Evolutionary conservation across 2,329 filamentous ascomycete genomes (phyloP).

Genomic region (Rhynchosporium graminicola): DNA sequence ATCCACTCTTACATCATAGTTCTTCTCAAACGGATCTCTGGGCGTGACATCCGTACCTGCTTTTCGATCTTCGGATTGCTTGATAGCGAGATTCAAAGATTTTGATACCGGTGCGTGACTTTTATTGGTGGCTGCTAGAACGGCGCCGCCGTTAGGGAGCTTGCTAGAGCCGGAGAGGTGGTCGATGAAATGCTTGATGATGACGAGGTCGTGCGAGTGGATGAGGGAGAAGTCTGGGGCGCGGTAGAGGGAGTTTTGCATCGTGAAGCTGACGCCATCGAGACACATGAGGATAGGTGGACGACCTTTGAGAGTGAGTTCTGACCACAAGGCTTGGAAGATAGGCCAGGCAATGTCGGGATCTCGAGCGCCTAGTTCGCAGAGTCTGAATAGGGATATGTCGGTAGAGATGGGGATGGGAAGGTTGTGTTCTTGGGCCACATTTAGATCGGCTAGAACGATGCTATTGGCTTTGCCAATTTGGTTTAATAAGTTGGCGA

Average conservation of each 20-base stretch:
- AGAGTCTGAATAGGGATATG: constrained; percentile 67
- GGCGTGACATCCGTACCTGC: constrained; percentile 42
- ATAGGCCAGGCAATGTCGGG: constrained; percentile 77
- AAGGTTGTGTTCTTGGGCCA: constrained; percentile 57
- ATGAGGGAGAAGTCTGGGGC: constrained; percentile 69
- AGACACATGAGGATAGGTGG: constrained; percentile 69
- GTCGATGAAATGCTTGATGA: constrained; percentile 74
- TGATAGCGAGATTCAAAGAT: constrained; percentile 69
- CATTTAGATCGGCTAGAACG: constrained; percentile 57
- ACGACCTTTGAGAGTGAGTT: constrained; percentile 60
- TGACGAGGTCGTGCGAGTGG: constrained; percentile 80
- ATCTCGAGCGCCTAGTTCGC: constrained; percentile 69
- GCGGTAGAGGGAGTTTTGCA: constrained; percentile 76
- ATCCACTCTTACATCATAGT: constrained; percentile 59
- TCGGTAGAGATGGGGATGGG: constrained; percentile 58
- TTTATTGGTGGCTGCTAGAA: constrained; percentile 73
- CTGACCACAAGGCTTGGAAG: constrained; percentile 78
- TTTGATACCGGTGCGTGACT: constrained; percentile 67
- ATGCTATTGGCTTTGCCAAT: constrained; percentile 71
- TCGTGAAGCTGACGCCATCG: constrained; percentile 80
- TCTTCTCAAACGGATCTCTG: constrained; percentile 55
- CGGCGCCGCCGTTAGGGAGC: constrained; percentile 72
- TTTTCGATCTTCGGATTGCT: constrained; percentile 46
- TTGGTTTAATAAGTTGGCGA: constrained; percentile 70
- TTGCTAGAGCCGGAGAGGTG: constrained; percentile 62